Conservation (phyloP, 768 basidiomycete genomes). For the Hortiboletus flavorubellus region DNA sequence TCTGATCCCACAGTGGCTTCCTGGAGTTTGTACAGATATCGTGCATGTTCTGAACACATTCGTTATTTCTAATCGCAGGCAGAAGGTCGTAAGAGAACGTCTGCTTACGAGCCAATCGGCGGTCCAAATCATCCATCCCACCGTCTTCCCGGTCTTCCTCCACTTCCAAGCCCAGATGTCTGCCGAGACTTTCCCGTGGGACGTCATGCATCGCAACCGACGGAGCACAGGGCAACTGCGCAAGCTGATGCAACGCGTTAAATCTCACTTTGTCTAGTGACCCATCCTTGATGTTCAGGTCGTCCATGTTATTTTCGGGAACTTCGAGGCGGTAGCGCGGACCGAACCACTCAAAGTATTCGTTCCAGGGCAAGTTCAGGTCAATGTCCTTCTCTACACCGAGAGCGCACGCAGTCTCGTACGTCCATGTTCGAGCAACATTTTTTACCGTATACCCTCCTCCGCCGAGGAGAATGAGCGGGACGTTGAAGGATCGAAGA, state of each 20-base stretch:
- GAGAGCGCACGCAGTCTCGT: slow-evolving; percentile 94
- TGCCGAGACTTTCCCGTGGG: slow-evolving; percentile 63
- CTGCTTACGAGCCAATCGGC: slow-evolving; percentile 67
- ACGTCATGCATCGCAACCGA: slow-evolving; percentile 85
- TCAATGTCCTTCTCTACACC: slow-evolving; percentile 79
- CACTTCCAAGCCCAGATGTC: slow-evolving; percentile 55
- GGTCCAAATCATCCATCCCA: slow-evolving; percentile 60
- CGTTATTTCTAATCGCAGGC: background rate
- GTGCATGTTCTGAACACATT: slow-evolving; percentile 51
- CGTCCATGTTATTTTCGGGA: slow-evolving; percentile 89
- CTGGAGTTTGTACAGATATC: slow-evolving; percentile 61
- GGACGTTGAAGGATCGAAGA: slow-evolving; percentile 76
- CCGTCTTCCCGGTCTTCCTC: slow-evolving; percentile 40
- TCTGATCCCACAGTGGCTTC: slow-evolving; percentile 45
- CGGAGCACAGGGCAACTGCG: slow-evolving; percentile 68
- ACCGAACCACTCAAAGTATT: slow-evolving; percentile 97
- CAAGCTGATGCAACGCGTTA: slow-evolving; percentile 51
- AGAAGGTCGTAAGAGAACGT: background rate
- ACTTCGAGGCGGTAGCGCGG: slow-evolving; percentile 94
- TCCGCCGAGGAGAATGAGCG: slow-evolving; percentile 88
- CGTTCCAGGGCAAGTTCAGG: slow-evolving; percentile 77
- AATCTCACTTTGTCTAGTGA: slow-evolving; percentile 80
- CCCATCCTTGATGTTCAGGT: slow-evolving; percentile 78
- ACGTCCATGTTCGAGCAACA: slow-evolving; percentile 92
- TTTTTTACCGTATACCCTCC: slow-evolving; percentile 98